phyloP scores from a whole-genome alignment of 805 yeast species.

The Pichia exigua region DNA sequence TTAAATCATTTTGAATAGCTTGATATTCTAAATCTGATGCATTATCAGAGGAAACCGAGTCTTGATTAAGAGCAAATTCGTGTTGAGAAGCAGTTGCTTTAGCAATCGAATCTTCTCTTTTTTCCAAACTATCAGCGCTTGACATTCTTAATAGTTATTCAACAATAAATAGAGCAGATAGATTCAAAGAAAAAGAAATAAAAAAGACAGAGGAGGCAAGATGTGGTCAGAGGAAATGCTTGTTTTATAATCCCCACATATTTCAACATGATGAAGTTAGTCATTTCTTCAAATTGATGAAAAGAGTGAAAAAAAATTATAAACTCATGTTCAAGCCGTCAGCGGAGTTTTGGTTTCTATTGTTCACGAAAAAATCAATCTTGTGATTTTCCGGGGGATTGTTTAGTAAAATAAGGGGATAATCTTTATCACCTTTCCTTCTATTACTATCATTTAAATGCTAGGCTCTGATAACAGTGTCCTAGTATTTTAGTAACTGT shows the following conservation, averaged over 20 bases:
- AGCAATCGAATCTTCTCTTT: background rate
- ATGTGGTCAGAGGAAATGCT: background rate
- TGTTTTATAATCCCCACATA: background rate
- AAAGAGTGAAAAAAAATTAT: background rate
- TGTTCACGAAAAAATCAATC: background rate
- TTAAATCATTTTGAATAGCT: constrained; percentile 6
- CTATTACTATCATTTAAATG: no score
- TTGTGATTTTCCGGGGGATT: background rate
- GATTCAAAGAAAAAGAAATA: background rate
- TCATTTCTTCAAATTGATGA: background rate
- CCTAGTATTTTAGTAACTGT: background rate
- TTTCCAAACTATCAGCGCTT: background rate
- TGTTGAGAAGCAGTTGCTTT: background rate
- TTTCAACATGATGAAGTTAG: background rate
- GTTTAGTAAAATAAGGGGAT: background rate
- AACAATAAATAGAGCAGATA: background rate
- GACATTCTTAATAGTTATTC: background rate
- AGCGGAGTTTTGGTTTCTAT: background rate
- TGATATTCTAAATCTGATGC: background rate
- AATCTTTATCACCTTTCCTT: no score
- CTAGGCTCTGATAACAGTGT: background rate
- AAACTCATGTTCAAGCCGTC: background rate
- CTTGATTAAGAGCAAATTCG: constrained; percentile 7
- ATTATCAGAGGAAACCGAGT: constrained; percentile 3
- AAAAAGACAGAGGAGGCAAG: background rate